These are phyloP conservation scores for Isatis tinctoria DNA, from an alignment of 345 rosid species.

Conservation along the genomic window DNA sequence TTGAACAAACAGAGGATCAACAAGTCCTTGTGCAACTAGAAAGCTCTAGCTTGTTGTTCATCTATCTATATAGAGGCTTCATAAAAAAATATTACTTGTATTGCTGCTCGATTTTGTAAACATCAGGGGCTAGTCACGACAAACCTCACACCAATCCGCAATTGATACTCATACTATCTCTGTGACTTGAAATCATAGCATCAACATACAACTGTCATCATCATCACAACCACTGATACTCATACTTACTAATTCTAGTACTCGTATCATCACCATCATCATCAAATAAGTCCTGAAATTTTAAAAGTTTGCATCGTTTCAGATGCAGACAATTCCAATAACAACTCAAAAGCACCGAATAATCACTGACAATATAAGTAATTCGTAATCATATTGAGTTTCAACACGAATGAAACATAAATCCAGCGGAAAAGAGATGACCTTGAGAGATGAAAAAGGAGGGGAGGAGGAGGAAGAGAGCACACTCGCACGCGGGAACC, in stretches of 20 bases:
- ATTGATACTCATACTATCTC: too few species aligned
- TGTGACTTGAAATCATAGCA: background rate
- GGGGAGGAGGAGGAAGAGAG: constrained; percentile 11
- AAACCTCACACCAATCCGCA: too few species aligned
- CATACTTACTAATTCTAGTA: background rate
- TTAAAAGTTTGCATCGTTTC: background rate
- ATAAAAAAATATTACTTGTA: too few species aligned
- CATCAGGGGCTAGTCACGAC: too few species aligned
- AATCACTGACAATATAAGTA: background rate
- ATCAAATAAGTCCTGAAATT: background rate
- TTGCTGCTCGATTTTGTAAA: too few species aligned
- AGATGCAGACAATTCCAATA: background rate
- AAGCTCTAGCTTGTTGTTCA: too few species aligned
- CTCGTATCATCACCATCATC: background rate
- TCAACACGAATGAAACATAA: background rate
- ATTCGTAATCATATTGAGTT: background rate
- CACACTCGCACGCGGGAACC: constrained; percentile 3
- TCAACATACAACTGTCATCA: background rate
- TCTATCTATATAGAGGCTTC: too few species aligned
- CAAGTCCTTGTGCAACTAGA: too few species aligned
- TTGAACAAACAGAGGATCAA: too few species aligned
- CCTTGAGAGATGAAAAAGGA: constrained; percentile 32
- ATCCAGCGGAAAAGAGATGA: background rate
- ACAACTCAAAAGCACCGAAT: background rate
- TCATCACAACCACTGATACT: background rate